A percentile compares a stretch with the other conserved stretches of the same genome.
Conservation (phyloP, 805 yeast genomes). For the Brettanomyces nanus region DNA sequence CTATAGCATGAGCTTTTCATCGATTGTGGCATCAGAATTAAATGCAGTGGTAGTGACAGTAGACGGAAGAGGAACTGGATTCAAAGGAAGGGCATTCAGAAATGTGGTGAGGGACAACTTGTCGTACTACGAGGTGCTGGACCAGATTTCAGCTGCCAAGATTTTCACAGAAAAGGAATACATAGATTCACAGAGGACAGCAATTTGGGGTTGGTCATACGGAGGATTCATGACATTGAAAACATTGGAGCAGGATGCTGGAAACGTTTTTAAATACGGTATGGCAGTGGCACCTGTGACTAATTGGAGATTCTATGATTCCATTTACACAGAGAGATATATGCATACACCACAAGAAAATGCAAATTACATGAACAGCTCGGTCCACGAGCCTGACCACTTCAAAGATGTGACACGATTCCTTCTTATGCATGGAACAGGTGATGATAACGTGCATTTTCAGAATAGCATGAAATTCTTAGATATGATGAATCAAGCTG, state of each 20-base stretch:
- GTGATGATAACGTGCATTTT: slow-evolving; percentile 95
- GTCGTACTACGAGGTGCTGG: slow-evolving; percentile 76
- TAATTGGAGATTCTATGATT: slow-evolving; percentile 86
- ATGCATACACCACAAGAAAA: slow-evolving; percentile 78
- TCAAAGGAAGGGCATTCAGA: slow-evolving; percentile 71
- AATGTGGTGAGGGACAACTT: slow-evolving; percentile 72
- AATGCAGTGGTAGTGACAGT: slow-evolving; percentile 87
- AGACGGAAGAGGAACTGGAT: slow-evolving; percentile 97
- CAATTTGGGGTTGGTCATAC: slow-evolving; percentile 98
- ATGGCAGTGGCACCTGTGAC: slow-evolving; percentile 98
- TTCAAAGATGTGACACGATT: slow-evolving; percentile 59
- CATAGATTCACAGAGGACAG: slow-evolving; percentile 60
- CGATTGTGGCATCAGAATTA: slow-evolving; percentile 67
- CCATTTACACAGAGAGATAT: slow-evolving; percentile 90
- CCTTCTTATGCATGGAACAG: slow-evolving; percentile 89
- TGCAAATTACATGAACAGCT: slow-evolving; percentile 42
- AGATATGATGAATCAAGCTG: slow-evolving; percentile 63
- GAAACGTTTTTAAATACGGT: slow-evolving; percentile 74
- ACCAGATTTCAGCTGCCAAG: slow-evolving; percentile 81
- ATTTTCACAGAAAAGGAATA: slow-evolving; percentile 54
- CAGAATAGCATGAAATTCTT: slow-evolving; percentile 77
- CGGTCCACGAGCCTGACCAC: slow-evolving; percentile 47
- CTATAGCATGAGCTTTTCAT: slow-evolving; percentile 58
- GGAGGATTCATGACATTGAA: slow-evolving; percentile 93
- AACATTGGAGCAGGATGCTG: slow-evolving; percentile 74